These are phyloP conservation scores for Melocanna baccifera DNA, from an alignment of 176 grass and related monocot genomes.

Conservation along the genomic window DNA sequence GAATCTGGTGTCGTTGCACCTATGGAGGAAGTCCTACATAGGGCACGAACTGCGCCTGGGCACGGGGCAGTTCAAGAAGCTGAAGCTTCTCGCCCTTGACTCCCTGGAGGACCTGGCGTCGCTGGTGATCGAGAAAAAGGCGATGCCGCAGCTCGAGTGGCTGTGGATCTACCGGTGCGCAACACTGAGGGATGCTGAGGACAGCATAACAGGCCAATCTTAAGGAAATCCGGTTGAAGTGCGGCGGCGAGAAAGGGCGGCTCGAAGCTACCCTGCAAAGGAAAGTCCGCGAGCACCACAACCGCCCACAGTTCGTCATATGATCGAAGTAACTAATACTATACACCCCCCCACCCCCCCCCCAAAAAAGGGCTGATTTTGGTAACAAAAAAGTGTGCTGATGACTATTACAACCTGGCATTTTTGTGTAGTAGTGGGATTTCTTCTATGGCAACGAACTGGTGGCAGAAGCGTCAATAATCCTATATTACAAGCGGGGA, in stretches of 20 bases:
- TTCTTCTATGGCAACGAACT: too few species aligned
- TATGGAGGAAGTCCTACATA: neutral
- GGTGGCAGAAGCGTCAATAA: too few species aligned
- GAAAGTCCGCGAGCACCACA: neutral
- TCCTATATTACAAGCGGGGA: too few species aligned
- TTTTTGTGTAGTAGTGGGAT: too few species aligned
- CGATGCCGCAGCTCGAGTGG: neutral
- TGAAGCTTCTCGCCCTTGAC: slow-evolving; percentile 1
- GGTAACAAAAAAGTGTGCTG: too few species aligned
- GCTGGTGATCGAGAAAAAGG: neutral
- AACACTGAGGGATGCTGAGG: neutral
- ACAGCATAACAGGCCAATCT: neutral
- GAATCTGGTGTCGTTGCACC: neutral
- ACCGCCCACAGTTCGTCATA: neutral
- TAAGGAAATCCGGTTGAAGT: neutral
- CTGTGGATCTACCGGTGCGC: neutral
- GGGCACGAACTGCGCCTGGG: neutral
- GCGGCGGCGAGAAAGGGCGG: neutral
- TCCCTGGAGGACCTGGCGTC: neutral
- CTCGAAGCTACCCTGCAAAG: neutral
- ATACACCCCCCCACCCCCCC: too few species aligned
- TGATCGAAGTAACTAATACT: too few species aligned
- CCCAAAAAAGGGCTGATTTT: too few species aligned
- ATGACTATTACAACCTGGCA: too few species aligned
- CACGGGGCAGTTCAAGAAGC: neutral